These are phyloP conservation scores for Porcisia deanei DNA, from an alignment of 208 protist species.

Conservation along the genomic window DNA sequence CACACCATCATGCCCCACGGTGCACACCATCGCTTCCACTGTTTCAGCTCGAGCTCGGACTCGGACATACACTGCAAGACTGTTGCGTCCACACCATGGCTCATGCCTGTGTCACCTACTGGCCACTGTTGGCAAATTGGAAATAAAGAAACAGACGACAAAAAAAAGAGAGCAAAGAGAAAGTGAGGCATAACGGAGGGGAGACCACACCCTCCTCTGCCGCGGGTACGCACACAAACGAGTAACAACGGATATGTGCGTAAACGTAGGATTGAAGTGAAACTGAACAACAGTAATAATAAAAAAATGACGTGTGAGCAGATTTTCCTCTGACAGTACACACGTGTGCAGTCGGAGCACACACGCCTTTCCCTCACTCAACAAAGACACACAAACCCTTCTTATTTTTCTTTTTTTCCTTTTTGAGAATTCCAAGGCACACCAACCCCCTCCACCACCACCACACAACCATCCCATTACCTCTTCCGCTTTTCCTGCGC, in stretches of 20 bases:
- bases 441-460: background rate
- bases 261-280: background rate
- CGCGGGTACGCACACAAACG: background rate
- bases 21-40: background rate
- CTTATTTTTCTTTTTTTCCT: background rate
- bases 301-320: background rate
- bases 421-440: background rate
- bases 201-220: no score
- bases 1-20: no score
- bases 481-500: background rate
- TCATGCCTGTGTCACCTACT: background rate
- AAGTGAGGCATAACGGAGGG: no score
- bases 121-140: background rate
- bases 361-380: background rate
- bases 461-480: background rate
- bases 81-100: background rate
- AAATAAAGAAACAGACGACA: background rate
- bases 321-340: background rate
- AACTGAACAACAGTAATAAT: background rate
- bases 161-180: background rate
- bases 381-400: background rate
- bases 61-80: background rate
- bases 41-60: background rate
- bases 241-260: background rate
- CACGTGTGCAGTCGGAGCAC: background rate